These are phyloP conservation scores for Curvularia sp. DNA, from an alignment of 2,329 filamentous ascomycete genomes.

Conservation along the genomic window DNA sequence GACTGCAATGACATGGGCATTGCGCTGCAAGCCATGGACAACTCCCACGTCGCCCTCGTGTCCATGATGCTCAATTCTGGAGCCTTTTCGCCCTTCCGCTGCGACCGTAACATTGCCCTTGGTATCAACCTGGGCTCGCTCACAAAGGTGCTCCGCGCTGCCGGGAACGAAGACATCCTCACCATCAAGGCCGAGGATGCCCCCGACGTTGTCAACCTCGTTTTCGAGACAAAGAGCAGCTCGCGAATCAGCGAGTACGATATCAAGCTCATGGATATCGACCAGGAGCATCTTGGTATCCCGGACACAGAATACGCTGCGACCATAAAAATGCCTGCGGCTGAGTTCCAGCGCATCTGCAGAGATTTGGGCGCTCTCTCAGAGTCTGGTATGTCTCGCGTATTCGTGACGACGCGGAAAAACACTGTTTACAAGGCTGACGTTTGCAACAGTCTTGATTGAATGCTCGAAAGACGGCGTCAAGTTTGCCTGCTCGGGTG, in stretches of 20 bases:
- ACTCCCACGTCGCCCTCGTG: conserved; percentile 97
- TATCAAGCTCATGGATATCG: conserved; percentile 99
- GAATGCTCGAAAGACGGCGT: conserved; percentile 97
- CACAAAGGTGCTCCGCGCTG: conserved; percentile 95
- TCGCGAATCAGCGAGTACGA: conserved; percentile 98
- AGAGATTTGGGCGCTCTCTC: conserved; percentile 90
- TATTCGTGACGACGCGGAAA: background rate
- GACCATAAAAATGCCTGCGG: conserved; percentile 84
- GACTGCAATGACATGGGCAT: conserved; percentile 99
- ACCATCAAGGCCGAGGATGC: conserved; percentile 98
- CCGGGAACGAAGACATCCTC: conserved; percentile 91
- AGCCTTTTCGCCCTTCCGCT: conserved; percentile 92
- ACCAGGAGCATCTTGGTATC: conserved; percentile 98
- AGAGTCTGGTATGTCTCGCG: conserved; percentile 78
- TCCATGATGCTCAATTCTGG: conserved; percentile 99
- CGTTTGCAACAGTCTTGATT: conserved; percentile 73
- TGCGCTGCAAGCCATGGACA: conserved; percentile 99
- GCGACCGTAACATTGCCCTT: conserved; percentile 97
- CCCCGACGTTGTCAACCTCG: conserved; percentile 91
- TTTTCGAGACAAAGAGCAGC: conserved; percentile 88
- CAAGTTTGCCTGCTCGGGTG: conserved; percentile 90
- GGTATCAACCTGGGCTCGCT: conserved; percentile 96
- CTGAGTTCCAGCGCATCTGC: conserved; percentile 94
- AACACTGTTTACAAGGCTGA: conserved; percentile 30
- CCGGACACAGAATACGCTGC: conserved; percentile 98